Evolutionary conservation across 345 rosid species (phyloP), one percentile per base, ranked within the genome.

Genomic region (Clarkia xantiana): DNA sequence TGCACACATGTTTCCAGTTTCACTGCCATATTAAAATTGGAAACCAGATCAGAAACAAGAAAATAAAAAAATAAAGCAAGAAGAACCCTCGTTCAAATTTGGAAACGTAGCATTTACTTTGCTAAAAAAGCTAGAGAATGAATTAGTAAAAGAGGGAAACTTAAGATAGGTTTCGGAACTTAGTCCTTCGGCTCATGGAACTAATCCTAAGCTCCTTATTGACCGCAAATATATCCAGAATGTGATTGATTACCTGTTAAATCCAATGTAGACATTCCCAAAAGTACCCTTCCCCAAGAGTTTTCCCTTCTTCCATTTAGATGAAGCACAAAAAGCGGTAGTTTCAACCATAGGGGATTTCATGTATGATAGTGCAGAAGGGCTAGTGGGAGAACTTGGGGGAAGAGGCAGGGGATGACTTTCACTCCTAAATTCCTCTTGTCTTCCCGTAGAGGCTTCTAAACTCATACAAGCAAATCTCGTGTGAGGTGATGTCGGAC

Each of bases 341-440:
- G 44, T 66, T 43, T 80, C 78, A 45, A 34, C 9, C 20, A 46
- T 71, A 42, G 1, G 71, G 25, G 51, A 42, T 67, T 42, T 81
- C 79, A 48, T 58, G n/a, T 46, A 49, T 63, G 75, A 53, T 53
- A 73, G 57, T 50, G 90, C 70, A 53, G 95, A 60, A 29, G 94
- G 82, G 62, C 94, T 82, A 14, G 76, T 76, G 20, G 98, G 96
- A 56, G 98, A 91, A 63, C 78, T 77, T 0, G 98, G 98, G 4
- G 98, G 98, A 18, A 84, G 77, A 70, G 98, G 98, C 69, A 91
- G 63, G 16, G 75, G 89, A 49, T 91, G 96, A 46, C 70, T 61
- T 71, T 82, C 78, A 57, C 76, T 29, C 36, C 36, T 29, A 29
- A 29, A 29, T 29, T 4, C 36, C 36, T 29, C 36, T 29, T 29